phyloP scores from a whole-genome alignment of 2,329 filamentous ascomycete genomes.

The Xylaria sp. region DNA sequence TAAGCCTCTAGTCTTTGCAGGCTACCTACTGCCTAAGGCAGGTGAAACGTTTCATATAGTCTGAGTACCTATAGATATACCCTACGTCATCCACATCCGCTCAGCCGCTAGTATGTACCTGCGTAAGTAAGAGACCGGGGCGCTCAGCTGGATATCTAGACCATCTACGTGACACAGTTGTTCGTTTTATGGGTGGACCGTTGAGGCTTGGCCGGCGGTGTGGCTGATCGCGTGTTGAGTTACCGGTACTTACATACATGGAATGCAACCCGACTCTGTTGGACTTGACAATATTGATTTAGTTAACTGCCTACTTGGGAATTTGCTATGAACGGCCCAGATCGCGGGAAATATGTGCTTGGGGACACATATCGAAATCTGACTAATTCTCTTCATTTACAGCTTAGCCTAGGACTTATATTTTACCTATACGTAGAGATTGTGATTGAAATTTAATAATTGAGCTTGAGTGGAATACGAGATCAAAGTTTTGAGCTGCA shows the following conservation, averaged over 20 bases:
- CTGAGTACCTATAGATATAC: neutral
- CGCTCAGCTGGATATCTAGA: neutral
- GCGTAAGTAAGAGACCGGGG: neutral
- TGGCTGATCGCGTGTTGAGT: neutral
- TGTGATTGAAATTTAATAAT: neutral
- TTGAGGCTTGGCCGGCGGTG: constrained; percentile 1
- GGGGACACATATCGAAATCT: neutral
- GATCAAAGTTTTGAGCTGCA: neutral
- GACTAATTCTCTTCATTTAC: neutral
- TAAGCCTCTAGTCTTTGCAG: too few species aligned
- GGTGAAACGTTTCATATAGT: too few species aligned
- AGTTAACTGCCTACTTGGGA: too few species aligned
- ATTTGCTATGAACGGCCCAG: too few species aligned
- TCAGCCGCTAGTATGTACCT: neutral
- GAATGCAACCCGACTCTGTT: neutral
- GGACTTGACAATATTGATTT: too few species aligned
- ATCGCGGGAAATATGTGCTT: neutral
- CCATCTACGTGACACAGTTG: constrained; percentile 14
- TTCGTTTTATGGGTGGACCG: constrained; percentile 9
- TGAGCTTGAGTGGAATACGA: constrained; percentile 16
- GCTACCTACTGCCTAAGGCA: too few species aligned
- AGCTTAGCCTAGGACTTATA: neutral
- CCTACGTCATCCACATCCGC: constrained; percentile 23
- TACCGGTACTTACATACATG: neutral
- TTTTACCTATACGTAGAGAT: neutral